phyloP scores from a whole-genome alignment of 2,329 filamentous ascomycete genomes.

The Rutstroemia sp. region DNA sequence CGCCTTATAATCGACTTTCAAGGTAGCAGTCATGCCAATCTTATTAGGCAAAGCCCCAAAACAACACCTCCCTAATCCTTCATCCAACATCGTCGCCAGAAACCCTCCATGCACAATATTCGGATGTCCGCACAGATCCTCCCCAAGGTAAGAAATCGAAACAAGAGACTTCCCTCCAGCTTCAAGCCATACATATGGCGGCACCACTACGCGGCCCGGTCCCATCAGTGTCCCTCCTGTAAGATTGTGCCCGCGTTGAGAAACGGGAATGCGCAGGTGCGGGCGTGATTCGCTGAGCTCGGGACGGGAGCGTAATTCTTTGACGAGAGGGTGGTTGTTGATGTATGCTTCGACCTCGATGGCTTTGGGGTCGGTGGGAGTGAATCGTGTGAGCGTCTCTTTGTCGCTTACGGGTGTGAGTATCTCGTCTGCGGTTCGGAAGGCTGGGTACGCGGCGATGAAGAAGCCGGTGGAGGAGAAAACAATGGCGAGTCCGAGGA shows the following conservation, averaged over 20 bases:
- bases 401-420: constrained; percentile 56
- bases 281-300: constrained; percentile 71
- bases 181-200: constrained; percentile 71
- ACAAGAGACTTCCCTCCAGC: constrained; percentile 61
- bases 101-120: constrained; percentile 87
- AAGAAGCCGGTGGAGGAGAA: constrained; percentile 46
- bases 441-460: constrained; percentile 47
- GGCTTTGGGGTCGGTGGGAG: constrained; percentile 43
- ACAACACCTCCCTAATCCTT: constrained; percentile 80
- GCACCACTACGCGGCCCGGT: constrained; percentile 68
- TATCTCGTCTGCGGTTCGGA: constrained; percentile 41
- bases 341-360: constrained; percentile 65
- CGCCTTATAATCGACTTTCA: constrained; percentile 75
- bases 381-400: constrained; percentile 64
- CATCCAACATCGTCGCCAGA: constrained; percentile 86
- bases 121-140: constrained; percentile 78
- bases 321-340: constrained; percentile 64
- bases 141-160: constrained; percentile 69
- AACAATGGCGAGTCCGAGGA: constrained; percentile 40
- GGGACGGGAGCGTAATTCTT: constrained; percentile 57
- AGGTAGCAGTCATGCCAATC: constrained; percentile 76
- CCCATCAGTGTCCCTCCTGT: constrained; percentile 76
- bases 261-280: constrained; percentile 74
- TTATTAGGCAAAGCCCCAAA: constrained; percentile 84
- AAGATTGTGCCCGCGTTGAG: constrained; percentile 65